Evolutionary conservation across 2,329 filamentous ascomycete species (phyloP).

Genomic region (Sordariomycetes sp.): DNA sequence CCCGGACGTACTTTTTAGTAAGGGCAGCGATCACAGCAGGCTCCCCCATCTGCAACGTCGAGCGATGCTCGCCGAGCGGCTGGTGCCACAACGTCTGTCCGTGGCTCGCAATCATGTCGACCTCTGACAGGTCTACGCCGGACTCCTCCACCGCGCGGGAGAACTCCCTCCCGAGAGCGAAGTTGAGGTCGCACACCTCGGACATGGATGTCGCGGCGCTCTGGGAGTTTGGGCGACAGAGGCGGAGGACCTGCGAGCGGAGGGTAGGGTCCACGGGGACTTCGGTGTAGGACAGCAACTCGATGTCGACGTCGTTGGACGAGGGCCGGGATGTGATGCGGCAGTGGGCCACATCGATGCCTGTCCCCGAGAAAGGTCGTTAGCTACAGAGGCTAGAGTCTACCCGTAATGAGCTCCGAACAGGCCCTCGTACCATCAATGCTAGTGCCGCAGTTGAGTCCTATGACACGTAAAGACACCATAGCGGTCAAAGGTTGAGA

Average conservation of each 20-base stretch:
- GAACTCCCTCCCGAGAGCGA: conserved; percentile 10
- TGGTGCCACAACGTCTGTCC: conserved; percentile 37
- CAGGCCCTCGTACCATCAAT: conserved; percentile 3
- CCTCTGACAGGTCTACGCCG: conserved; percentile 14
- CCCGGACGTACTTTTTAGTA: conserved; percentile 29
- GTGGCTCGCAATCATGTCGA: conserved; percentile 35
- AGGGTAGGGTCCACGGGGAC: conserved; percentile 7
- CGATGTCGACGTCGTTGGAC: conserved; percentile 3
- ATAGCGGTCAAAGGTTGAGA: neutral
- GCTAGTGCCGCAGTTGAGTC: conserved; percentile 6
- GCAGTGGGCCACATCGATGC: conserved; percentile 7
- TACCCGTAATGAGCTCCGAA: neutral
- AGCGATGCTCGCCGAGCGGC: conserved; percentile 24
- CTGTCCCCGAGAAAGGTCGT: neutral
- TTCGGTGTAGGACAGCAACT: conserved; percentile 8
- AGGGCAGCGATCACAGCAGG: conserved; percentile 31
- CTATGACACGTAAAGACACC: conserved; percentile 2
- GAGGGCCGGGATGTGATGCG: conserved; percentile 2
- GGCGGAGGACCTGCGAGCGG: conserved; percentile 6
- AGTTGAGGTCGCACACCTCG: conserved; percentile 11
- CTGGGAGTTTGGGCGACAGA: conserved; percentile 7
- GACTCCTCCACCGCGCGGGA: conserved; percentile 8
- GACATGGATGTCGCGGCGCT: conserved; percentile 6
- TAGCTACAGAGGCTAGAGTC: conserved; percentile 3
- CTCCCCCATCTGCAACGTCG: conserved; percentile 35